Percentiles rank a stretch among this genome's conserved stretches.
phyloP scores from a whole-genome alignment of 2,329 filamentous ascomycete genomes.

The Aschersonia sp. region DNA sequence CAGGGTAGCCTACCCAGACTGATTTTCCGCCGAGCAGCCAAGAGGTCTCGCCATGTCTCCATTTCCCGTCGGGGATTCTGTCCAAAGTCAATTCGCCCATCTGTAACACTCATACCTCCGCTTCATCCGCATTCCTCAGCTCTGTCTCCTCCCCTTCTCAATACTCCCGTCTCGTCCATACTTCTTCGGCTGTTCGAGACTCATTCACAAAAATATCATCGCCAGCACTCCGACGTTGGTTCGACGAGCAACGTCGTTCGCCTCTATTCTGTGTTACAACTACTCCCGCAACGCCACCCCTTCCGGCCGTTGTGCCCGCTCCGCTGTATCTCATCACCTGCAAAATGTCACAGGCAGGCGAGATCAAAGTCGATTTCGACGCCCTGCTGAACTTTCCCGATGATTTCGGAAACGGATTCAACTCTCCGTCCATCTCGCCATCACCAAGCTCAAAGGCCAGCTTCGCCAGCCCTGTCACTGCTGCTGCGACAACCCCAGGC shows the following conservation, averaged over 20 bases:
- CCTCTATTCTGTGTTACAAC: neutral
- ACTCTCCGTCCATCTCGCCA: slow-evolving; percentile 47
- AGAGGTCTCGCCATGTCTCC: slow-evolving; percentile 5
- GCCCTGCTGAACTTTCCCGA: slow-evolving; percentile 49
- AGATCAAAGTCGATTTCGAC: slow-evolving; percentile 38
- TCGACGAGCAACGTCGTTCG: neutral
- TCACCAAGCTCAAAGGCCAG: slow-evolving; percentile 35
- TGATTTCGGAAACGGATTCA: slow-evolving; percentile 36
- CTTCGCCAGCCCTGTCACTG: slow-evolving; percentile 36
- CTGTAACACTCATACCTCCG: slow-evolving; percentile 19
- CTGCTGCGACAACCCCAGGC: slow-evolving; percentile 39
- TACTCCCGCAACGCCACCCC: slow-evolving; percentile 1
- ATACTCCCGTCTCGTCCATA: slow-evolving; percentile 2
- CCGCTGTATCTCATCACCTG: neutral
- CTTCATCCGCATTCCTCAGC: slow-evolving; percentile 13
- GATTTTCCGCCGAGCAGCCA: neutral
- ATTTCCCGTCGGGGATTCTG: slow-evolving; percentile 2
- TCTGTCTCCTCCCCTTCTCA: slow-evolving; percentile 7
- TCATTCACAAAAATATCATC: neutral
- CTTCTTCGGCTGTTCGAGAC: neutral
- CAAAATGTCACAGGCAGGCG: slow-evolving; percentile 25
- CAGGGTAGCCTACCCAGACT: slow-evolving; percentile 3
- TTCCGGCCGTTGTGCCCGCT: slow-evolving; percentile 1
- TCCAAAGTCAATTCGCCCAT: slow-evolving; percentile 6
- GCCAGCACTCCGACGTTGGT: neutral